phyloP scores from a whole-genome alignment of 2,329 filamentous ascomycete species.

The Neopestalotiopsis sp. region DNA sequence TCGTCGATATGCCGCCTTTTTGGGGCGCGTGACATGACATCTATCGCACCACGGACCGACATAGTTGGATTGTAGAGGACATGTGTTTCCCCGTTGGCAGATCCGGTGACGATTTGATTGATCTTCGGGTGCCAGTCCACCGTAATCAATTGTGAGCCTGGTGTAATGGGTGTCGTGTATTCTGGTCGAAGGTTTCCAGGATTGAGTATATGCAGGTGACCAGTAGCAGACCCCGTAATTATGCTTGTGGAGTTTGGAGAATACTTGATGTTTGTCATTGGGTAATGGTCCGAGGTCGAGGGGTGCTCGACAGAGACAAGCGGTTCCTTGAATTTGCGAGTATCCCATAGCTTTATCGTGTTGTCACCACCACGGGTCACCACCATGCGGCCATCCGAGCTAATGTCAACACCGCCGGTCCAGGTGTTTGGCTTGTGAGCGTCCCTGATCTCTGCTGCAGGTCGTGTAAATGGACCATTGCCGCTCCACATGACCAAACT shows the following conservation, averaged over 20 bases:
- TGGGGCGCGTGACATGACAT: conserved; percentile 89
- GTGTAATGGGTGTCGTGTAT: conserved; percentile 86
- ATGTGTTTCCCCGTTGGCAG: conserved; percentile 87
- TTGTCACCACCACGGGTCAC: conserved; percentile 91
- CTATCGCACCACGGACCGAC: conserved; percentile 80
- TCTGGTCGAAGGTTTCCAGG: conserved; percentile 87
- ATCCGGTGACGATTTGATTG: conserved; percentile 95
- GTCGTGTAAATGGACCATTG: conserved; percentile 83
- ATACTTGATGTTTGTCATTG: conserved; percentile 87
- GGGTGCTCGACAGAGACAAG: conserved; percentile 79
- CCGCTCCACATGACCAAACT: conserved; percentile 91
- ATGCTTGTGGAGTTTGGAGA: conserved; percentile 83
- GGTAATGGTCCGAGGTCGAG: conserved; percentile 83
- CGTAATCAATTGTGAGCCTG: conserved; percentile 79
- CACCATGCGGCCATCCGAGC: conserved; percentile 85
- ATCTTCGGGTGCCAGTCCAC: conserved; percentile 93
- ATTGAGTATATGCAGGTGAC: conserved; percentile 90
- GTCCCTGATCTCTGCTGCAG: conserved; percentile 80
- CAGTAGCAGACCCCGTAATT: conserved; percentile 84
- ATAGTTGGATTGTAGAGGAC: conserved; percentile 88
- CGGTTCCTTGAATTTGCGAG: conserved; percentile 90
- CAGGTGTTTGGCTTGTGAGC: conserved; percentile 85
- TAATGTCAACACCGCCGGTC: conserved; percentile 92
- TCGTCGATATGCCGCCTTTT: conserved; percentile 97
- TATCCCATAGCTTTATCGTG: conserved; percentile 96